These are phyloP conservation scores for Fennellomyces sp. DNA, from an alignment of 371 early-diverging fungal species.

Conservation along the genomic window DNA sequence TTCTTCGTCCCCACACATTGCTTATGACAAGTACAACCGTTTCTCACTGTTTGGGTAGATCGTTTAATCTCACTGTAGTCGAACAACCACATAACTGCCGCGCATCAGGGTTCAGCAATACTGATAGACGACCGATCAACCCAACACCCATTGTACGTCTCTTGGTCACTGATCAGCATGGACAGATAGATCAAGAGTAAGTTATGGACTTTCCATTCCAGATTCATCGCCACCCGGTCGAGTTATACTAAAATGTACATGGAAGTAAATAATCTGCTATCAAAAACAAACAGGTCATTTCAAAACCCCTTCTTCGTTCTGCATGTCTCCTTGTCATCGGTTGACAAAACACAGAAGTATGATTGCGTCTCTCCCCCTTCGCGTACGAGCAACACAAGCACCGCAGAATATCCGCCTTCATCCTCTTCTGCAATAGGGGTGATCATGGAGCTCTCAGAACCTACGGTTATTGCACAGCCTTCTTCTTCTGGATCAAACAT, in stretches of 20 bases:
- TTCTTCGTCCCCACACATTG: background rate
- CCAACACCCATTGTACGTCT: constrained; percentile 71
- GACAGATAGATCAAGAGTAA: constrained; percentile 11
- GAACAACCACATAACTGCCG: constrained; percentile 75
- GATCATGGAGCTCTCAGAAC: background rate
- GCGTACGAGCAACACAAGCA: background rate
- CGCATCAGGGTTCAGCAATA: constrained; percentile 71
- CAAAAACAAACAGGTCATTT: constrained; percentile 5
- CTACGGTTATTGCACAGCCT: background rate
- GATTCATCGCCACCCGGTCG: background rate
- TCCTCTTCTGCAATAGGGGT: background rate
- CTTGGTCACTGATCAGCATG: constrained; percentile 10
- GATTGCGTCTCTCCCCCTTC: constrained; percentile 12
- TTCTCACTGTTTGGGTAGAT: background rate
- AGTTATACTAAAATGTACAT: background rate
- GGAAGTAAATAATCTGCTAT: background rate
- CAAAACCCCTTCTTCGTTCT: constrained; percentile 27
- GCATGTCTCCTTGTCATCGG: constrained; percentile 27
- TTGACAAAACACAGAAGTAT: constrained; percentile 18
- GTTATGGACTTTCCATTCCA: background rate
- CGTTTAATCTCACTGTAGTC: constrained; percentile 1
- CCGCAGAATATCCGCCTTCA: background rate
- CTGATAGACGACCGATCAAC: constrained; percentile 75
- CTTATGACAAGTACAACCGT: background rate
- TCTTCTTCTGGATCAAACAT: background rate